A percentile compares a stretch with the other conserved stretches of the same genome.
Conservation (phyloP, 345 rosid genomes). For the Brassica incana region DNA sequence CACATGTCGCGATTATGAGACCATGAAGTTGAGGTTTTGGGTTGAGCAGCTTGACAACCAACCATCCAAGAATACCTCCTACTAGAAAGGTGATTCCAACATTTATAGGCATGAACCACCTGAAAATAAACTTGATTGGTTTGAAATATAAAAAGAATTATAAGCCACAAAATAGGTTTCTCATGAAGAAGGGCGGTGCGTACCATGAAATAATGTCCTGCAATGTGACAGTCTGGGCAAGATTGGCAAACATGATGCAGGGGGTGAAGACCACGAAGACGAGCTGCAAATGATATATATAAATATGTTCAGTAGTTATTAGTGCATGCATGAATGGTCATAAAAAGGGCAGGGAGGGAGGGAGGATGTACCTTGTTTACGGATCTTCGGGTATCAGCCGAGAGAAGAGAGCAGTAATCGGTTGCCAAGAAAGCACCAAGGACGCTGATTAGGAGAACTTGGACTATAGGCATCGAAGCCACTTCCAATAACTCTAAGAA, state of each 20-base stretch:
- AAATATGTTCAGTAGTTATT: too few species aligned
- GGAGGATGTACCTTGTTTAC: conserved; percentile 65
- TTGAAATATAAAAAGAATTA: background rate
- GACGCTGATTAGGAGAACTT: conserved; percentile 66
- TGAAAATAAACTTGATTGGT: conserved; percentile 25
- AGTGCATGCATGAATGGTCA: background rate
- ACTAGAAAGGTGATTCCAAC: conserved; percentile 75
- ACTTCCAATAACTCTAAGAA: conserved; percentile 84
- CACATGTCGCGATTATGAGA: conserved; percentile 75
- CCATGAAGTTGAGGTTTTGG: conserved; percentile 84
- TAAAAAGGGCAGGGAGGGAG: background rate
- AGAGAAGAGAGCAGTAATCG: conserved; percentile 63
- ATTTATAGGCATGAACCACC: conserved; percentile 98
- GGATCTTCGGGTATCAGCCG: conserved; percentile 63
- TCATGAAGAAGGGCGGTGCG: background rate
- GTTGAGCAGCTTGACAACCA: conserved; percentile 65
- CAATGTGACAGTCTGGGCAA: conserved; percentile 82
- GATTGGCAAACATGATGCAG: conserved; percentile 75
- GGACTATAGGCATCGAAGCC: conserved; percentile 83
- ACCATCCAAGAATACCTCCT: conserved; percentile 89
- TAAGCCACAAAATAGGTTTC: conserved; percentile 5
- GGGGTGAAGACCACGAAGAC: conserved; percentile 90
- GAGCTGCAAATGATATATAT: conserved; percentile 47
- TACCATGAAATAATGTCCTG: conserved; percentile 89
- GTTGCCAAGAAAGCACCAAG: conserved; percentile 90